Conservation (phyloP, 352 stramenopile species). For the Elongisporangium anandrum region DNA sequence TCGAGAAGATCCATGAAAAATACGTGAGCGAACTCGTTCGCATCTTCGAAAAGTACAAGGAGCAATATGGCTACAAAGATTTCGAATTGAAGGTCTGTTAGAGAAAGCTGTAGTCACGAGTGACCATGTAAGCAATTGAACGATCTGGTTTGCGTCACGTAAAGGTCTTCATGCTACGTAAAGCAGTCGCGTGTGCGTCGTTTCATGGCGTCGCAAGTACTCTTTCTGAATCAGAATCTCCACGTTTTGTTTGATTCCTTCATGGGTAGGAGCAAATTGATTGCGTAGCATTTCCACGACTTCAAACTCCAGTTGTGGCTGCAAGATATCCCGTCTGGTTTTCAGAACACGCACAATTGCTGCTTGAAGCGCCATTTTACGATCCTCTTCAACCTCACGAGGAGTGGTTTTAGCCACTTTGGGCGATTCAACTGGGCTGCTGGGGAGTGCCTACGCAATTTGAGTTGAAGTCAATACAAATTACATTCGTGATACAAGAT, state of each 20-base stretch:
- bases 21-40: conserved; percentile 71
- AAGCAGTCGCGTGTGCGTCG: conserved; percentile 47
- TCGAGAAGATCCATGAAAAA: conserved; percentile 58
- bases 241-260: conserved; percentile 71
- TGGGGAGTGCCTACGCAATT: conserved; percentile 38
- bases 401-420: conserved; percentile 44
- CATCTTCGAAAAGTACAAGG: conserved; percentile 85
- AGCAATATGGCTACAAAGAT: conserved; percentile 59
- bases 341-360: conserved; percentile 83
- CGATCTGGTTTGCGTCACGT: background rate
- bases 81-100: conserved; percentile 56
- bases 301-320: conserved; percentile 58
- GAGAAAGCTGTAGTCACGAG: conserved; percentile 1
- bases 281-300: conserved; percentile 65
- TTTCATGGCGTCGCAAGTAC: conserved; percentile 67
- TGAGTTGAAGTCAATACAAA: background rate
- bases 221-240: conserved; percentile 85
- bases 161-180: conserved; percentile 53
- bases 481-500: no score
- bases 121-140: background rate
- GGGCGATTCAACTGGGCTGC: conserved; percentile 62
- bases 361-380: conserved; percentile 84
- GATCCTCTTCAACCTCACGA: conserved; percentile 82
- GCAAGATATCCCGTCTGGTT: conserved; percentile 67
- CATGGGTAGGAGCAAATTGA: conserved; percentile 65